phyloP scores from a whole-genome alignment of 208 protist genomes.

The Tetramitus jugosus region DNA sequence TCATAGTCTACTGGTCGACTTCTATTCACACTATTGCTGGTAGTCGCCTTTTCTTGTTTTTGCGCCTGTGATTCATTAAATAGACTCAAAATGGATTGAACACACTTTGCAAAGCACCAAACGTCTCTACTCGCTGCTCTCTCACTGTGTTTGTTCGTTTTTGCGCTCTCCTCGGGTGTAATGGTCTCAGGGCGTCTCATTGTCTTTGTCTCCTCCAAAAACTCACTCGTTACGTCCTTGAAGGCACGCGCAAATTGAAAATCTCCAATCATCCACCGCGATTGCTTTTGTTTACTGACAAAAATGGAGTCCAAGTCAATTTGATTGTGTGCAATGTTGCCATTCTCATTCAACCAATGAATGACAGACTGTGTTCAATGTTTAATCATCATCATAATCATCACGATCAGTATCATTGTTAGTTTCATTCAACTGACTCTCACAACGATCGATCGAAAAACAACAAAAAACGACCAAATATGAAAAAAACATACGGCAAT shows the following conservation, averaged over 20 bases:
- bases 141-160: background rate
- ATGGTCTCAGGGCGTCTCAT: background rate
- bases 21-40: background rate
- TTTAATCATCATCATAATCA: too few species aligned
- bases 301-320: constrained; percentile 2
- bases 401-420: background rate
- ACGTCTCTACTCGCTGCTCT: background rate
- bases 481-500: background rate
- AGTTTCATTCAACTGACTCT: background rate
- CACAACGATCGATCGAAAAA: too few species aligned
- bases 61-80: background rate
- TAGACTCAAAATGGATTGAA: background rate
- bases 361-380: background rate
- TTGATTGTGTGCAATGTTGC: constrained; percentile 13
- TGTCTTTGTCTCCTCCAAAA: background rate
- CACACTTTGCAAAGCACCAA: background rate
- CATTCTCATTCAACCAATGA: background rate
- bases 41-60: background rate
- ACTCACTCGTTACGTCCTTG: background rate
- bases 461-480: background rate
- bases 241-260: background rate
- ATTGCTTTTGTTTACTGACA: constrained; percentile 13
- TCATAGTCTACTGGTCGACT: background rate
- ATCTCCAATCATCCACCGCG: background rate
- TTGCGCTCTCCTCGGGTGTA: constrained; percentile 20